Percentiles rank a stretch among this genome's conserved stretches.
These are phyloP conservation scores for Rubroshorea leprosula DNA, from an alignment of 345 rosid species.

Conservation along the genomic window DNA sequence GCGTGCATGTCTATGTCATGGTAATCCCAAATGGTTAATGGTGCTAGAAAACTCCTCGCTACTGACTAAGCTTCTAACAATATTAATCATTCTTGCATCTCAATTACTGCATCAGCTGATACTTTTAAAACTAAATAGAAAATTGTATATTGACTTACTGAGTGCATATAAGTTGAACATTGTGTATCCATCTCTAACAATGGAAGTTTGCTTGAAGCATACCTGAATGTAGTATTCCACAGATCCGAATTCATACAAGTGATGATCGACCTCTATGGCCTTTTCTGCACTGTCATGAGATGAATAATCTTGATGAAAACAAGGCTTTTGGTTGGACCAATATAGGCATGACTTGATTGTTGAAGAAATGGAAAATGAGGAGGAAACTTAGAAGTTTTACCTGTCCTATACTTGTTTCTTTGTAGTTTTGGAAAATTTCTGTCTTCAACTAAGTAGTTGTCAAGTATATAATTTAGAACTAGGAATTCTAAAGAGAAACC, in stretches of 20 bases:
- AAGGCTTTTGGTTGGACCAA: neutral
- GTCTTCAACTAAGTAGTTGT: neutral
- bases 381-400: neutral
- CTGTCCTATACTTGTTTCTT: neutral
- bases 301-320: constrained; percentile 6
- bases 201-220: constrained; percentile 5
- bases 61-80: too few species aligned
- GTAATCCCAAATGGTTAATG: too few species aligned
- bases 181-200: neutral
- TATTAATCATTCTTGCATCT: too few species aligned
- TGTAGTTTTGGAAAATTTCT: neutral
- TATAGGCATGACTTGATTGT: neutral
- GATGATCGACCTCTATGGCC: constrained; percentile 66
- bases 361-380: neutral
- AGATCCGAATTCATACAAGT: constrained; percentile 65
- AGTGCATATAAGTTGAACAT: too few species aligned
- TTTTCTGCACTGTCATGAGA: constrained; percentile 50
- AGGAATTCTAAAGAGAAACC: too few species aligned
- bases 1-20: too few species aligned
- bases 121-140: too few species aligned
- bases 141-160: too few species aligned
- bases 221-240: constrained; percentile 81
- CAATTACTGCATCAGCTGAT: too few species aligned
- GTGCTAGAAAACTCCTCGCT: too few species aligned
- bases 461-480: neutral